Evolutionary conservation across 2,329 filamentous ascomycete species (phyloP).

Genomic region (Curvularia hawaiiensis): DNA sequence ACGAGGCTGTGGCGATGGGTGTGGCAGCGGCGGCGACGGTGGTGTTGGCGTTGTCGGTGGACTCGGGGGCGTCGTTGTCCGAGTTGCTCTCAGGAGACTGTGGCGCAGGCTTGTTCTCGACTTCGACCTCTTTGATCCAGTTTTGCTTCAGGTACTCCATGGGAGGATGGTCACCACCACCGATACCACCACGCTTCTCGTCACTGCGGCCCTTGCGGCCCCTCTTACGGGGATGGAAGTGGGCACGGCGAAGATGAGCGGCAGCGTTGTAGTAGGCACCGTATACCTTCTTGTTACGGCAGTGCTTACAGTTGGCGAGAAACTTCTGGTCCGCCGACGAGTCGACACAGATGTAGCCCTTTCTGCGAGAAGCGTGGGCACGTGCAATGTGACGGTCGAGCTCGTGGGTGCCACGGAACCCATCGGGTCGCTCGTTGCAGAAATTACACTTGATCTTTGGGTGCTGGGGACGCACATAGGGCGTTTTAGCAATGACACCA

Average conservation of each 20-base stretch:
- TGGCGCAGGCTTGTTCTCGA: conserved; percentile 35
- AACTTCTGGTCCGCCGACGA: conserved; percentile 65
- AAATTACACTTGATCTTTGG: conserved; percentile 72
- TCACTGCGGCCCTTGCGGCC: conserved; percentile 63
- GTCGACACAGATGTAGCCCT: conserved; percentile 68
- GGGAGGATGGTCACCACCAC: conserved; percentile 64
- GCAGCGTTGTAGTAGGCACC: conserved; percentile 94
- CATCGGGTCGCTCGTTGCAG: conserved; percentile 74
- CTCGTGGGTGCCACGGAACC: conserved; percentile 88
- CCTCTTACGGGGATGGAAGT: conserved; percentile 76
- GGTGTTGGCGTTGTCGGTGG: conserved; percentile 9
- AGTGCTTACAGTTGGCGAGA: conserved; percentile 83
- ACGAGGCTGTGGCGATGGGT: background rate
- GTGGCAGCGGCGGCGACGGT: background rate
- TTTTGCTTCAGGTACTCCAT: conserved; percentile 64
- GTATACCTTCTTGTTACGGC: conserved; percentile 76
- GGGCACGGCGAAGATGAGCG: conserved; percentile 83
- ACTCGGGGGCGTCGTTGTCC: conserved; percentile 27
- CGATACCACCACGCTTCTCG: conserved; percentile 65
- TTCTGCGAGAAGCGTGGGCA: conserved; percentile 66
- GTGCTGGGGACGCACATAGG: conserved; percentile 69
- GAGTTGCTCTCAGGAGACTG: conserved; percentile 31
- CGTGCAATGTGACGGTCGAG: conserved; percentile 60
- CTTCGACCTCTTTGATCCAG: conserved; percentile 65
- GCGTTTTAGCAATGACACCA: conserved; percentile 56